These are phyloP conservation scores for Fusarium secorum DNA, from an alignment of 2,329 filamentous ascomycete genomes.

Conservation along the genomic window DNA sequence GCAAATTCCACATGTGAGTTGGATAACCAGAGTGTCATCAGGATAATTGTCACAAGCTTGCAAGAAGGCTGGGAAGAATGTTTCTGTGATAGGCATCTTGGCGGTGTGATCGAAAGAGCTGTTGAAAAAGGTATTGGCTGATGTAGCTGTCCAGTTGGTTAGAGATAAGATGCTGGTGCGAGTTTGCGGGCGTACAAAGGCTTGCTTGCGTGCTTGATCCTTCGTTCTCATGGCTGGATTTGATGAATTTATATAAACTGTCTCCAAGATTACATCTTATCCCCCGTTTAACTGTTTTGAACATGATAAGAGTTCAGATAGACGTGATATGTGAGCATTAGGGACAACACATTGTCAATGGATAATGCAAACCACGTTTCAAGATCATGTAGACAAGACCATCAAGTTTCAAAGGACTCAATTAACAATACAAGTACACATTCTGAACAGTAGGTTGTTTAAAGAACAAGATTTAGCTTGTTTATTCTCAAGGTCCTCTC, in stretches of 20 bases:
- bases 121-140: background rate
- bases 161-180: background rate
- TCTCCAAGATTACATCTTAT: too few relatives aligned
- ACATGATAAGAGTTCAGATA: background rate
- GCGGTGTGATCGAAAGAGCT: background rate
- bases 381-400: background rate
- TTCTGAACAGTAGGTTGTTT: accelerated
- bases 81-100: background rate
- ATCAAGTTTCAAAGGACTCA: background rate
- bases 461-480: background rate
- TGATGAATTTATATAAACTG: background rate
- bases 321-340: background rate
- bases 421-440: background rate
- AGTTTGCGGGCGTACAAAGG: background rate
- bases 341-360: too few relatives aligned
- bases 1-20: background rate
- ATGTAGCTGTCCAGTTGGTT: background rate
- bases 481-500: background rate
- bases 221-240: background rate
- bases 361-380: background rate
- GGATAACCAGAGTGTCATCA: too few relatives aligned
- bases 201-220: background rate
- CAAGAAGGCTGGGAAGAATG: background rate
- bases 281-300: background rate
- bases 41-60: background rate